These are phyloP conservation scores for Amphichorda felina DNA, from an alignment of 2,329 filamentous ascomycete species.

Conservation along the genomic window DNA sequence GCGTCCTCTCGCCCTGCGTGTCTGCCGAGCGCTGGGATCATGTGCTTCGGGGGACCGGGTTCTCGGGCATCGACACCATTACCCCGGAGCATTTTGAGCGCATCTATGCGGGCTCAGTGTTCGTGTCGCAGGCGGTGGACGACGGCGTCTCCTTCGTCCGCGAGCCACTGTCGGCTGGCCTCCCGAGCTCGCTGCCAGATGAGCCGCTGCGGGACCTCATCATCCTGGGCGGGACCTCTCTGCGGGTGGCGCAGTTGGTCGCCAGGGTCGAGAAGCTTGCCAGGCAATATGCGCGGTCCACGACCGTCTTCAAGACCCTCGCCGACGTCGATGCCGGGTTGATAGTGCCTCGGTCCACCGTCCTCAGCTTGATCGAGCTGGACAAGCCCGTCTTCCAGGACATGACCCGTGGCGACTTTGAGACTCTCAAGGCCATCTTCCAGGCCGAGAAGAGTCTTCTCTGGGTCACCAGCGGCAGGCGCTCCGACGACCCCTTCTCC, in stretches of 20 bases:
- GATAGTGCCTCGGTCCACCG: conserved; percentile 2
- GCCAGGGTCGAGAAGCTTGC: no score
- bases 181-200: no score
- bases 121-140: conserved; percentile 5
- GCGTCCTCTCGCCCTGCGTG: conserved; percentile 4
- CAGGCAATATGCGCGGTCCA: no score
- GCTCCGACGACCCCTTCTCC: conserved; percentile 4
- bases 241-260: no score
- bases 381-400: conserved; percentile 5
- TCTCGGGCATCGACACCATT: conserved; percentile 5
- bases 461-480: conserved; percentile 4
- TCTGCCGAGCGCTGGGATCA: conserved; percentile 2
- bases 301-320: no score
- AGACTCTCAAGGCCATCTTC: conserved; percentile 1
- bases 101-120: background rate
- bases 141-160: conserved; percentile 4
- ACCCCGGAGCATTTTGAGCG: background rate
- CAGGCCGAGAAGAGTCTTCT: conserved; percentile 4
- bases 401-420: conserved; percentile 1
- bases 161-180: no score
- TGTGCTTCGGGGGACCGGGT: conserved; percentile 3
- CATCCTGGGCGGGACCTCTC: no score
- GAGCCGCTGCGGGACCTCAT: no score
- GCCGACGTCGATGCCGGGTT: conserved; percentile 1
- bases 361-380: conserved; percentile 6